A percentile compares a stretch with the other conserved stretches of the same genome.
Evolutionary conservation across 441 rosid genomes (phyloP).

Genomic region (Flueggea neowawraea): DNA sequence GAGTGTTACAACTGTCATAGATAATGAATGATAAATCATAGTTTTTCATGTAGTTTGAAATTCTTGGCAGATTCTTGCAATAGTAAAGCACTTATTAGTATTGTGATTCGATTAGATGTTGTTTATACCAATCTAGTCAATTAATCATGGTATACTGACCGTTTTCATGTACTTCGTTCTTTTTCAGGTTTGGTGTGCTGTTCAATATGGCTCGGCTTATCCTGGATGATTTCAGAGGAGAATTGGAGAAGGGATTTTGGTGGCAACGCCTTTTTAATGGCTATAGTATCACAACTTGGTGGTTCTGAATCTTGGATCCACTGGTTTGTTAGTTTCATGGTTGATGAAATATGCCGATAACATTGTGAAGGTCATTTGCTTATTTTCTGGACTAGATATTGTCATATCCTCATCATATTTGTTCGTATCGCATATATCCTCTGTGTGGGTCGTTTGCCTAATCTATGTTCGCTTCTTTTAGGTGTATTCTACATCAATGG

Average conservation of each 20-base stretch:
- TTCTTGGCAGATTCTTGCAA: neutral
- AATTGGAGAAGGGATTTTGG: conserved; percentile 91
- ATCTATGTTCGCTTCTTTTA: conserved; percentile 18
- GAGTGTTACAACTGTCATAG: neutral
- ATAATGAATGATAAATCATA: neutral
- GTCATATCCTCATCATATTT: neutral
- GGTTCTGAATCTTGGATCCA: conserved; percentile 78
- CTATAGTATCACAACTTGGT: conserved; percentile 79
- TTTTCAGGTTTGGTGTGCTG: conserved; percentile 70
- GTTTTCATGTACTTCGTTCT: neutral
- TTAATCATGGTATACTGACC: too few species aligned
- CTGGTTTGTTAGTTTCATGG: conserved; percentile 86
- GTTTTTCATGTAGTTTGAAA: conserved; percentile 1
- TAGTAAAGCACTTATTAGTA: neutral
- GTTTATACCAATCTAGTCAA: neutral
- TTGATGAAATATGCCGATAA: conserved; percentile 89
- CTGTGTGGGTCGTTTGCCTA: neutral
- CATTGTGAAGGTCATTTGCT: conserved; percentile 60
- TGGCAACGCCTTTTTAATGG: conserved; percentile 88
- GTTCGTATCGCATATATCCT: too few species aligned
- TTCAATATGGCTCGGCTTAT: conserved; percentile 84
- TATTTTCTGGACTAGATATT: neutral
- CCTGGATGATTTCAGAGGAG: conserved; percentile 79
- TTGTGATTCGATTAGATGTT: neutral
- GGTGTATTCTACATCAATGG: conserved; percentile 93